A percentile compares a stretch with the other conserved stretches of the same genome.
phyloP scores from a whole-genome alignment of 768 basidiomycete genomes.

The Favolaschia claudopus region DNA sequence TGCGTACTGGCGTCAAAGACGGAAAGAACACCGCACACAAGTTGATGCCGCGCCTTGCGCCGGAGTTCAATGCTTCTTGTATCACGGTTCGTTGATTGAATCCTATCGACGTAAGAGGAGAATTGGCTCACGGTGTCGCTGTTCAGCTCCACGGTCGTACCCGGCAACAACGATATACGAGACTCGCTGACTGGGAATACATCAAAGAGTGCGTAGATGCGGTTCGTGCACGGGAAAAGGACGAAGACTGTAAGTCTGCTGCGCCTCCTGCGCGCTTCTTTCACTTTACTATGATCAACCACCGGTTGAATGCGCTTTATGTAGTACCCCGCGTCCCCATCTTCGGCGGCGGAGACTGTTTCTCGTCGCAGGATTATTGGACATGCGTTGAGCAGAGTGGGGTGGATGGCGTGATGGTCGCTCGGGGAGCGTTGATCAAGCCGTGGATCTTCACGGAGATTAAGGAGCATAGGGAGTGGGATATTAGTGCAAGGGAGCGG shows the following conservation, averaged over 20 bases:
- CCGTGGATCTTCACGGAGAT: constrained; percentile 97
- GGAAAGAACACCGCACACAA: constrained; percentile 88
- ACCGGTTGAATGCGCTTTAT: background rate
- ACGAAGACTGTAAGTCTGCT: constrained; percentile 67
- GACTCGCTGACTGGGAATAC: constrained; percentile 94
- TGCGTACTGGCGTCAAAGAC: constrained; percentile 94
- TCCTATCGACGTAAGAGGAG: no score
- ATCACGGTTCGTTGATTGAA: constrained; percentile 48
- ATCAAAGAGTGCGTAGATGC: constrained; percentile 87
- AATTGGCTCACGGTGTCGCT: no score
- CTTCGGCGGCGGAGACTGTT: constrained; percentile 96
- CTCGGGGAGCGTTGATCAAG: constrained; percentile 94
- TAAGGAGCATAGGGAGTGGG: constrained; percentile 92
- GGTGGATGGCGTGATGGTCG: constrained; percentile 96
- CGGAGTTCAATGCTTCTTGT: constrained; percentile 55
- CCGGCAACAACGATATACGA: constrained; percentile 92
- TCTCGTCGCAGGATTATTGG: constrained; percentile 87
- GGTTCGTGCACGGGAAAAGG: constrained; percentile 73
- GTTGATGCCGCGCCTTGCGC: constrained; percentile 80
- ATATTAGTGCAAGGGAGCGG: constrained; percentile 86
- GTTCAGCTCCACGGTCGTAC: constrained; percentile 93
- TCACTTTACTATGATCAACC: no score
- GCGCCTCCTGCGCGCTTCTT: background rate
- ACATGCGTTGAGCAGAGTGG: constrained; percentile 76
- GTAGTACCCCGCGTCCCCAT: constrained; percentile 88